Evolutionary conservation across 2,329 filamentous ascomycete genomes (phyloP).

Genomic region (Paracoccidioides lutzii): DNA sequence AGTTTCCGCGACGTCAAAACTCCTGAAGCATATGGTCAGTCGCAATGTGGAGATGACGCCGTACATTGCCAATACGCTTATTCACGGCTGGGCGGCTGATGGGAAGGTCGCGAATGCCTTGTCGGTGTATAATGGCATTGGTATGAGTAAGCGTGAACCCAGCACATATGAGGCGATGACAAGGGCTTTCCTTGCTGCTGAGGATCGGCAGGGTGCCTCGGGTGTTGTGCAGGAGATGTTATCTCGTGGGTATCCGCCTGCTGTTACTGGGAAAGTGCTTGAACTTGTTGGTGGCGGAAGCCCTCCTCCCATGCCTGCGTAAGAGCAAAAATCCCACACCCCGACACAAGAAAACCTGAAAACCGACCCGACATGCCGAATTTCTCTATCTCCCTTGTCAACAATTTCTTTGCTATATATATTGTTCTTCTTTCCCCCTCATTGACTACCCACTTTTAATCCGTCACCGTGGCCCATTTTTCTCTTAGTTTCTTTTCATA

Average conservation of each 20-base stretch:
- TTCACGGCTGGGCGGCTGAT: constrained; percentile 87
- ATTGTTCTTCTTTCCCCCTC: background rate
- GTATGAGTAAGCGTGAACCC: constrained; percentile 69
- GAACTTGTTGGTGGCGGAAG: constrained; percentile 56
- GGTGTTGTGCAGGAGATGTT: constrained; percentile 80
- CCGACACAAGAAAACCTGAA: too few species aligned
- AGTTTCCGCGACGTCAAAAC: constrained; percentile 59
- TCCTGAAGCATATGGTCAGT: constrained; percentile 63
- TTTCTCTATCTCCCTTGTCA: background rate
- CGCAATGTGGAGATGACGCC: constrained; percentile 74
- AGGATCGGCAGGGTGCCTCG: constrained; percentile 65
- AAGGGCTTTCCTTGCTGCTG: constrained; percentile 72
- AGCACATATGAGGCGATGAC: constrained; percentile 99
- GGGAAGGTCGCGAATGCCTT: constrained; percentile 68
- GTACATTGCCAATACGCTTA: constrained; percentile 96
- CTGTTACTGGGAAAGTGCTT: constrained; percentile 85
- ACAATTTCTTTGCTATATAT: background rate
- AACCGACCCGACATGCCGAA: background rate
- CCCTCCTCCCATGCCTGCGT: too few species aligned
- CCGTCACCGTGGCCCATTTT: background rate
- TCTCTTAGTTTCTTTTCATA: background rate
- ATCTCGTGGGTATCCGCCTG: constrained; percentile 74
- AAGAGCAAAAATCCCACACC: too few species aligned
- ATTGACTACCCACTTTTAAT: background rate
- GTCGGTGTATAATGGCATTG: constrained; percentile 66